Evolutionary conservation across 1,284 basidiomycete genomes (phyloP), one percentile per base, ranked within the genome.

Genomic region (Apiotrichum domesticum): DNA sequence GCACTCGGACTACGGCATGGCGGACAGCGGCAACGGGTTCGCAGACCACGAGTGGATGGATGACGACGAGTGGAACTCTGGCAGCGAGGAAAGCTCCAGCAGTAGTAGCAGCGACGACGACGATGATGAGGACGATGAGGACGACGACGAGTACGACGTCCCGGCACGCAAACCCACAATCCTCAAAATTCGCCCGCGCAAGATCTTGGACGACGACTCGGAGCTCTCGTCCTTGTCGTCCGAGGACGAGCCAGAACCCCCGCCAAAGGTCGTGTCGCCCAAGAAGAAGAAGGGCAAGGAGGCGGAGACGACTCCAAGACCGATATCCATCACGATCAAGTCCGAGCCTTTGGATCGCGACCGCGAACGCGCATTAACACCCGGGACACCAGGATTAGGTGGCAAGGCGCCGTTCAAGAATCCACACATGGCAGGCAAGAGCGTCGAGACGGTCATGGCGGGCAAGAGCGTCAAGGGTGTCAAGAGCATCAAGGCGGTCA

Each of bases 1-100:
- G 6, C 67, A 67, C 4, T 59, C 66, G 0, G 68, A 74, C 42
- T 64, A 69, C 39, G 72, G 69, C 2, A 59, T 75, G 3, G 70
- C 67, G 3, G 65, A 66, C 39, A 62, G 61, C 43, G 47, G 57
- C 35, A 51, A 55, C 14, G 56, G 62, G 2, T 59, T 56, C 13
- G 63, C 63, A 21, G 66, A 66, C 48, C 55, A 58, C 8, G 58
- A 62, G 33, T 58, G 59, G 51, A 55, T 59, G 51, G 47, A 49
- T 37, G 61, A 50, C 45, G 62, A 64, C 40, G 61, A 59, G n/a
- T 63, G 65, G 59, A 61, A 61, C 46, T 68, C 67, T 2, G 67
- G 67, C 35, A 66, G 63, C n/a, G 67, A 61, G 9, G 67, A 62
- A 8, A 49, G 47, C 47, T 10, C 11, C 15, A 4, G 29, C 35